A percentile compares a stretch with the other conserved stretches of the same genome.
phyloP scores from a whole-genome alignment of 2,329 filamentous ascomycete species.

The Colletotrichum karsti region DNA sequence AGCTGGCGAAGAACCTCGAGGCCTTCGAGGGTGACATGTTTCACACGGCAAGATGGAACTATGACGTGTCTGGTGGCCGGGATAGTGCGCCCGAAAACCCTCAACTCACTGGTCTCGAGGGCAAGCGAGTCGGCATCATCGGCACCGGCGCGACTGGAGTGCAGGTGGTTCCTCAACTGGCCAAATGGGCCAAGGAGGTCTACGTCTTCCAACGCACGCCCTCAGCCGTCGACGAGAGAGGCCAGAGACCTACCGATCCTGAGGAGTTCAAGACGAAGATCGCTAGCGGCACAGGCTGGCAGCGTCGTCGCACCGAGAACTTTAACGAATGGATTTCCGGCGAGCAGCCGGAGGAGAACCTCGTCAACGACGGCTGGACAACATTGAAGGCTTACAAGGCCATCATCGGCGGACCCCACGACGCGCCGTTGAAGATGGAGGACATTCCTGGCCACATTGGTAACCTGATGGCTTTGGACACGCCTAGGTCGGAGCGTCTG shows the following conservation, averaged over 20 bases:
- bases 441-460: slow-evolving; percentile 42
- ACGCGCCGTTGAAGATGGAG: slow-evolving; percentile 27
- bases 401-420: slow-evolving; percentile 39
- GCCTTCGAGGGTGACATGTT: slow-evolving; percentile 51
- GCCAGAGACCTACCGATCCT: slow-evolving; percentile 48
- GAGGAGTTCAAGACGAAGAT: slow-evolving; percentile 47
- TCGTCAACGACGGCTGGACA: slow-evolving; percentile 61
- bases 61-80: slow-evolving; percentile 48
- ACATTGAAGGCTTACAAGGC: slow-evolving; percentile 46
- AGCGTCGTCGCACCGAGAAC: slow-evolving; percentile 53
- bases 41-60: slow-evolving; percentile 58
- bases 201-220: slow-evolving; percentile 68
- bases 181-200: slow-evolving; percentile 55
- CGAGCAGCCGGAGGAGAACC: slow-evolving; percentile 44
- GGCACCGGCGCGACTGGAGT: slow-evolving; percentile 60
- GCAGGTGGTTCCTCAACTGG: slow-evolving; percentile 53
- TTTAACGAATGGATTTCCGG: slow-evolving; percentile 45
- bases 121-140: slow-evolving; percentile 56
- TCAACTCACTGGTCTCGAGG: slow-evolving; percentile 52
- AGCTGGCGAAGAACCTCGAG: slow-evolving; percentile 52
- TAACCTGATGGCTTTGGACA: slow-evolving; percentile 49
- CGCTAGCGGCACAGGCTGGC: slow-evolving; percentile 55
- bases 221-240: slow-evolving; percentile 47
- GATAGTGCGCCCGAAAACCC: slow-evolving; percentile 41
- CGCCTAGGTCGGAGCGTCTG: slow-evolving; percentile 49